These are phyloP conservation scores for Phytopythium vexans DNA, from an alignment of 352 stramenopile species.

Conservation along the genomic window DNA sequence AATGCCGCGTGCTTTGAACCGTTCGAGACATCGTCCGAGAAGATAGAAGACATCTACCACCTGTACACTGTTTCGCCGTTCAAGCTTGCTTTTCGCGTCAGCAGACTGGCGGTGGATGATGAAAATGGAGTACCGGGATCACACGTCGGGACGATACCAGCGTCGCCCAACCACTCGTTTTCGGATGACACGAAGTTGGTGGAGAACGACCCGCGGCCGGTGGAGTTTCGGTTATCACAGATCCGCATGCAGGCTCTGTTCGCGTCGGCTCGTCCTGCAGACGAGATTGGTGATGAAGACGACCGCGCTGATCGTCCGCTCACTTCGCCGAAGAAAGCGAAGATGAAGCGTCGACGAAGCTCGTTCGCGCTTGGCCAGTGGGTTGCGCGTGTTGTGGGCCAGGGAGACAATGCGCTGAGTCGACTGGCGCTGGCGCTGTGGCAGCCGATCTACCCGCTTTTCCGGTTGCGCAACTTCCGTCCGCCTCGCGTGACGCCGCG, in stretches of 20 bases:
- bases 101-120: conserved; percentile 15
- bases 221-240: conserved; percentile 66
- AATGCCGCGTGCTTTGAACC: conserved; percentile 44
- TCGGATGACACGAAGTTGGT: conserved; percentile 16
- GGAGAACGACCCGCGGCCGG: conserved; percentile 46
- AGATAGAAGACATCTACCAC: conserved; percentile 25
- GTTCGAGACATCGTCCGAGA: conserved; percentile 19
- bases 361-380: neutral
- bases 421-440: conserved; percentile 13
- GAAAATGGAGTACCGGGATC: conserved; percentile 2
- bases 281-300: conserved; percentile 10
- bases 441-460: conserved; percentile 55
- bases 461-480: conserved; percentile 54
- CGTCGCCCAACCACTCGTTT: neutral
- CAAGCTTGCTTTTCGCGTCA: conserved; percentile 66
- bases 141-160: conserved; percentile 2
- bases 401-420: neutral
- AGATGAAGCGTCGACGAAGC: conserved; percentile 9
- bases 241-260: conserved; percentile 82
- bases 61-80: conserved; percentile 43
- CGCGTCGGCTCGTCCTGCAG: conserved; percentile 23
- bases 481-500: conserved; percentile 4
- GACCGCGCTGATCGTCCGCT: neutral
- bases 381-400: neutral
- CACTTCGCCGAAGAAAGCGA: conserved; percentile 21